Percentiles rank a stretch among this genome's conserved stretches.
These are phyloP conservation scores for Clitopilus passeckerianus DNA, from an alignment of 768 basidiomycete genomes.

Conservation along the genomic window DNA sequence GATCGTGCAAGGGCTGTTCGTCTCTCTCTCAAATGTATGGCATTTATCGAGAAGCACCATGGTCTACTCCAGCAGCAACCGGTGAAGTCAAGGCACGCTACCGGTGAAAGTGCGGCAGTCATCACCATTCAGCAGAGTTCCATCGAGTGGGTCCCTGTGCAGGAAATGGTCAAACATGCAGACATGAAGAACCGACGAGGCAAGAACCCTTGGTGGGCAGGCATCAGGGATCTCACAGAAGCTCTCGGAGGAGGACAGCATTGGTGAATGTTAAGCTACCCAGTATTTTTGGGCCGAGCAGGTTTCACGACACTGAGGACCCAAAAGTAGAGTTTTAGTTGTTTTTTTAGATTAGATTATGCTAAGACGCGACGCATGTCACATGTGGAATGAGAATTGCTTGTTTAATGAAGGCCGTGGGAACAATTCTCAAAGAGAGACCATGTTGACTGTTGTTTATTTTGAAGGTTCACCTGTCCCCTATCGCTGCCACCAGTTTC, in stretches of 20 bases:
- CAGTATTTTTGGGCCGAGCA: slow-evolving; percentile 4
- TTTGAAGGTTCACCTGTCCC: slow-evolving; percentile 17
- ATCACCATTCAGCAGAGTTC: slow-evolving; percentile 87
- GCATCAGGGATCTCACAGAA: slow-evolving; percentile 66
- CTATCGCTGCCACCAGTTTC: slow-evolving; percentile 9
- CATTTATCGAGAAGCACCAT: slow-evolving; percentile 86
- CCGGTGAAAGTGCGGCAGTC: slow-evolving; percentile 71
- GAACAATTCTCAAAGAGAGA: slow-evolving; percentile 16
- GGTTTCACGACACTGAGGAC: neutral
- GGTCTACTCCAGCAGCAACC: slow-evolving; percentile 44
- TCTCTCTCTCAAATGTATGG: slow-evolving; percentile 88
- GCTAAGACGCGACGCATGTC: neutral
- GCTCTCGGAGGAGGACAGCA: slow-evolving; percentile 63
- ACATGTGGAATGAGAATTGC: neutral
- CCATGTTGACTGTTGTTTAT: slow-evolving; percentile 24
- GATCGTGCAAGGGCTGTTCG: slow-evolving; percentile 91
- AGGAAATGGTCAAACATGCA: slow-evolving; percentile 79
- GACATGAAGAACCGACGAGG: slow-evolving; percentile 91
- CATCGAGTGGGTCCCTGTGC: slow-evolving; percentile 79
- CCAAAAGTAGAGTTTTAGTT: neutral
- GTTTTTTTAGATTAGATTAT: neutral
- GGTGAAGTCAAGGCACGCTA: slow-evolving; percentile 48
- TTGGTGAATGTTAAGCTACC: slow-evolving; percentile 32
- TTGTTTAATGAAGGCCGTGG: slow-evolving; percentile 21
- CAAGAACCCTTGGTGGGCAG: slow-evolving; percentile 74